Evolutionary conservation across 1,284 basidiomycete species (phyloP), one percentile per base, ranked within the genome.

Genomic region (Papiliotrema fonsecae): DNA sequence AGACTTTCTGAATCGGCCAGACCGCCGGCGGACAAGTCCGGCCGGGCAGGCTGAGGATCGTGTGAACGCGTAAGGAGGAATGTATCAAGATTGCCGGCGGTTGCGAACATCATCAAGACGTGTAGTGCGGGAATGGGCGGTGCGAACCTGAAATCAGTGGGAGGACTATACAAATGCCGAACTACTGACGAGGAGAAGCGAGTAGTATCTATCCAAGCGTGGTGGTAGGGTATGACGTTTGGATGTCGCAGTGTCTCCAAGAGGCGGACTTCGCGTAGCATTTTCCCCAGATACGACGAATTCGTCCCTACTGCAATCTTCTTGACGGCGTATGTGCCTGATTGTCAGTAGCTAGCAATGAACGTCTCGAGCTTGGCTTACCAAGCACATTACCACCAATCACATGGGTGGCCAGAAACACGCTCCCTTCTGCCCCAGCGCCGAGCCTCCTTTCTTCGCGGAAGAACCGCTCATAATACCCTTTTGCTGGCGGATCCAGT

Each of bases 161-260:
- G 25, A 18, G 4, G 13, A 30, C 40, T 10, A 36, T 36, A 14
- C 27, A 6, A 16, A 5, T 1, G 18, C 21, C 19, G n/a, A 16
- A 25, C 6, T 16, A 18, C 65, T 54, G 38, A 66, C 56, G 59
- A 64, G 1, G 88, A 91, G 73, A 93, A 93, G 51, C 84, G 84
- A 42, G 79, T 81, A 0, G 80, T 78, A 67, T 97, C 92, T 18
- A 97, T 81, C 92, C 92, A 97, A 0, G 91, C 84, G 61, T 96
- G 92, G 70, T 96, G 92, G 65, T 96, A 96, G 16, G 88, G 89
- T 54, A 96, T 82, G 58, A 97, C 90, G 58, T 96, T 94, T 3
- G 85, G 86, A 74, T 97, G 92, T 46, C 85, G 82, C 4, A 97
- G 76, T n/a, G 81, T 78, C 66, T 96, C 90, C 45, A 96, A 76